These are phyloP conservation scores for Erodium moschatum DNA, from an alignment of 441 rosid genomes.

Conservation along the genomic window DNA sequence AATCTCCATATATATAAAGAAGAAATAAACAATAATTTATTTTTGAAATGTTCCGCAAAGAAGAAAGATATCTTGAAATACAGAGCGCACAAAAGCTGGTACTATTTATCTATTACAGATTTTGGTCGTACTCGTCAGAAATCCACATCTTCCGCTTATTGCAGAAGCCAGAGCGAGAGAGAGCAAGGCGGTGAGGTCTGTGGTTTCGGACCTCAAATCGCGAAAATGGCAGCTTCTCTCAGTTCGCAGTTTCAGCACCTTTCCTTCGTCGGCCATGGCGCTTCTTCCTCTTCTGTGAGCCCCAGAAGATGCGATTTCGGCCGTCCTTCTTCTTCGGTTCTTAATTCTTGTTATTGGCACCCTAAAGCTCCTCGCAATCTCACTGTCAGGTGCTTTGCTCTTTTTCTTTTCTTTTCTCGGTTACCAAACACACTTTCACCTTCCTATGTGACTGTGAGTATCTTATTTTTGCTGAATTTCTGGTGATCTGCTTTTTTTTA, in stretches of 20 bases:
- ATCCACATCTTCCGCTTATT: background rate
- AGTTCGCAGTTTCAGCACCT: background rate
- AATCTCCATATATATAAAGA: too few relatives aligned
- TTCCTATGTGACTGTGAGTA: background rate
- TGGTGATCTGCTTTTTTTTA: background rate
- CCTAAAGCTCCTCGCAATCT: background rate
- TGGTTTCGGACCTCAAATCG: too few relatives aligned
- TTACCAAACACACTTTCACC: background rate
- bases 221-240: constrained; percentile 1
- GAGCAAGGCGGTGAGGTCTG: background rate
- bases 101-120: background rate
- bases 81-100: background rate
- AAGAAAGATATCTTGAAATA: background rate
- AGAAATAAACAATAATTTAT: too few relatives aligned
- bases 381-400: background rate
- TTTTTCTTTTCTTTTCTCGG: background rate
- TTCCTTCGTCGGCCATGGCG: background rate
- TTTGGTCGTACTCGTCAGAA: background rate
- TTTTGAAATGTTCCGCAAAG: background rate
- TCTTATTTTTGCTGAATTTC: background rate
- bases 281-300: background rate
- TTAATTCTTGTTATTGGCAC: background rate
- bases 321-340: background rate
- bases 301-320: background rate
- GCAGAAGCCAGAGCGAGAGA: background rate